These are phyloP conservation scores for Rhizophora apiculata DNA, from an alignment of 345 rosid genomes.

Conservation along the genomic window DNA sequence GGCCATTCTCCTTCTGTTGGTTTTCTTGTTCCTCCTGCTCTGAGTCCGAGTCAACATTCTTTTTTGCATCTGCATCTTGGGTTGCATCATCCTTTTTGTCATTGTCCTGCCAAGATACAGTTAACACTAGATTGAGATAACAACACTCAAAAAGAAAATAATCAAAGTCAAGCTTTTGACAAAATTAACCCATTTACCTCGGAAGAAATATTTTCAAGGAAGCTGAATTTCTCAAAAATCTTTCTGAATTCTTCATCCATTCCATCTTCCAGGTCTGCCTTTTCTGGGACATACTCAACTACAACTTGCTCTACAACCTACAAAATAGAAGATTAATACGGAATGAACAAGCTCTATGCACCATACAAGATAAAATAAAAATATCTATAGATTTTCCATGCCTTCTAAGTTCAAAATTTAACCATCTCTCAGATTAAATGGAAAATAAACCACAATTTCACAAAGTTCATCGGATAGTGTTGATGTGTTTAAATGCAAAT, in stretches of 20 bases:
- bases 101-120: conserved; percentile 47
- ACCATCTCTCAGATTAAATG: too few species aligned
- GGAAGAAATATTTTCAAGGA: conserved; percentile 42
- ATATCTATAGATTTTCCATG: not conserved
- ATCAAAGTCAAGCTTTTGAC: not conserved
- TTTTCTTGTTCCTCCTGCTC: conserved; percentile 77
- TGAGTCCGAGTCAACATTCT: conserved; percentile 68
- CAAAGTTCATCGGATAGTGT: too few species aligned
- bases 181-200: conserved; percentile 46
- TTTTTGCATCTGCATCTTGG: conserved; percentile 52
- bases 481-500: too few species aligned
- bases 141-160: not conserved
- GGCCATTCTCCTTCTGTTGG: conserved; percentile 68
- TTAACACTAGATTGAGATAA: not conserved
- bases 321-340: not conserved
- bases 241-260: conserved; percentile 74
- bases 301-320: conserved; percentile 66
- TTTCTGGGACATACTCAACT: conserved; percentile 87
- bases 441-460: too few species aligned
- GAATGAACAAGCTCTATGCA: not conserved
- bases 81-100: conserved; percentile 61
- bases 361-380: not conserved
- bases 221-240: conserved; percentile 81
- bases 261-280: conserved; percentile 75
- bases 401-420: too few species aligned